Conservation (phyloP, 352 stramenopile genomes). For the Sclerospora graminicola region DNA sequence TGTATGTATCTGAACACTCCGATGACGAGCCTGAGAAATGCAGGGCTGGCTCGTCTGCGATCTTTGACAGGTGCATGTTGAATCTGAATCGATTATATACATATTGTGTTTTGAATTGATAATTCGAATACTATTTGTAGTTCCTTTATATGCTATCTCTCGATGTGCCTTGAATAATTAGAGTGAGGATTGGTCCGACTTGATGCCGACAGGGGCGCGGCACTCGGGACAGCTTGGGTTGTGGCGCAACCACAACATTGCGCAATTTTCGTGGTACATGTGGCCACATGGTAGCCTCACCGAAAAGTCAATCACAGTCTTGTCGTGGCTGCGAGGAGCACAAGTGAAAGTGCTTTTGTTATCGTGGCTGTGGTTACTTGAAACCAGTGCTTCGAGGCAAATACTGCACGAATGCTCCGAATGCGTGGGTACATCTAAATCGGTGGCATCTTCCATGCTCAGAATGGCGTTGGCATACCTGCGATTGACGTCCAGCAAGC, state of each 20-base stretch:
- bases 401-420: conserved; percentile 43
- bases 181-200: no score
- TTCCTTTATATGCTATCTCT: no score
- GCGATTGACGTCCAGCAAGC: conserved; percentile 37
- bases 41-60: no score
- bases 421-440: conserved; percentile 17
- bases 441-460: conserved; percentile 42
- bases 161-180: no score
- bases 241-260: conserved; percentile 54
- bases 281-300: conserved; percentile 43
- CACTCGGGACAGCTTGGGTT: conserved; percentile 51
- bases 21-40: no score
- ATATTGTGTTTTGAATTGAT: no score
- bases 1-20: no score
- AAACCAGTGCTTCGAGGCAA: conserved; percentile 33
- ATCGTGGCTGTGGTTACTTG: not conserved
- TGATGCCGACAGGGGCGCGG: conserved; percentile 25
- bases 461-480: conserved; percentile 47
- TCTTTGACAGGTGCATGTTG: no score
- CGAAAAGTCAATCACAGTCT: conserved; percentile 6
- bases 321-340: not conserved
- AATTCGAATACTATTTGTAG: no score
- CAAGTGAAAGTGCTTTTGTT: not conserved
- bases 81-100: no score
- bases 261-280: conserved; percentile 56